Base-by-base conservation (phyloP, 192 early-diverging fungal genomes). In the Kappamyces sp. region DNA sequence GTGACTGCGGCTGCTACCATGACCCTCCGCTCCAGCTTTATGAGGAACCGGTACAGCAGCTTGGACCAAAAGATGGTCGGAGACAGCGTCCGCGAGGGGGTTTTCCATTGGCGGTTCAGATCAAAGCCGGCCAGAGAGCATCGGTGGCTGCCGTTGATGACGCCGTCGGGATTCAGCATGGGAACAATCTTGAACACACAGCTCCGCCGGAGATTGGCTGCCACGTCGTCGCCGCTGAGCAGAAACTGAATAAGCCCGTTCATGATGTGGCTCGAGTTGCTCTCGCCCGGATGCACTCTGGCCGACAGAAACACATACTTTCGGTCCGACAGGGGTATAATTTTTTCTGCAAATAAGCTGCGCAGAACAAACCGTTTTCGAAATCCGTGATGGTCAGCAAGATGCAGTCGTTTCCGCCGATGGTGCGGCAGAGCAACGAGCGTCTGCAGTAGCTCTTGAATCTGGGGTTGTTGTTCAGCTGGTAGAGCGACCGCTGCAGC, bases 101-200 rank as follows among this genome's bases (percentile, higher is more conserved):
- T 22, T 39, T 67, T 57, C 74, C 75, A 80, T 42, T 74, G 72
- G 4, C 78, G 69, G 55, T 80, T 80, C 31, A 80, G 50, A 61
- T 80, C 78, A 12, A 74, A 62, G 11, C 78, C 78, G 1, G 70
- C 69, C 12, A 80, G 54, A 6, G 69, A 72, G 46, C 72, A 75
- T 22, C 78, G 66, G 62, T 80, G 78, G 42, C 57, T 55, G 15
- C 78, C 78, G 14, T 74, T 72, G 31, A 80, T 65, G 2, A 74
- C 74, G 2, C 78, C 78, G 57, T 80, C 78, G 1, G 75, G 74
- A 65, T 77, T 77, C 3, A 80, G 66, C 78, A 80, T 80, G 4
- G 78, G 78, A 0, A 80, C 64, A 11, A 77, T 68, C 54, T 80
- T 80, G 51, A 80, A 77, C 12, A 80, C 53, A 50, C 69, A 74